Evolutionary conservation across 257 asterid species (phyloP).

Genomic region (Echium plantagineum): DNA sequence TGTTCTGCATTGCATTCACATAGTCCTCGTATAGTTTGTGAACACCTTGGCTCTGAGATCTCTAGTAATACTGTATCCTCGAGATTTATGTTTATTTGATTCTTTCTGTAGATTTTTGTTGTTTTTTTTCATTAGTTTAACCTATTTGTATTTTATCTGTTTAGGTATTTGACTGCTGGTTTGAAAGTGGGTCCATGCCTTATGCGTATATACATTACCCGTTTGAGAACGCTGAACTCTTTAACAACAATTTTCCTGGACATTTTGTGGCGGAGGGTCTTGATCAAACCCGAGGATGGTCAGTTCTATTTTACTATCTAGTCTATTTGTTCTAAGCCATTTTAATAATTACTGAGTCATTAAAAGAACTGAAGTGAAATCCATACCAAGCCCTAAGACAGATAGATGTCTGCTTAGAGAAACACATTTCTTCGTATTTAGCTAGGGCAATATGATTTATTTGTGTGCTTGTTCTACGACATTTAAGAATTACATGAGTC

Average conservation of each 20-base stretch:
- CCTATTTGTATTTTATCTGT: neutral
- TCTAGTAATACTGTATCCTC: neutral
- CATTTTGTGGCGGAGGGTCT: slow-evolving; percentile 99
- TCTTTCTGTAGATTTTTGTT: neutral
- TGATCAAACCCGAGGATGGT: slow-evolving; percentile 99
- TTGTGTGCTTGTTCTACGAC: too few species aligned
- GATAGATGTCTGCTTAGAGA: neutral
- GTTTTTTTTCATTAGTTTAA: neutral
- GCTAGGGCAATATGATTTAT: neutral
- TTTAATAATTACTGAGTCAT: neutral
- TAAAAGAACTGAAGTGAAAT: neutral
- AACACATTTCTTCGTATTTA: neutral
- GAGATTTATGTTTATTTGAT: neutral
- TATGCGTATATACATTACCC: slow-evolving; percentile 97
- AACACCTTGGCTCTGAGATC: neutral
- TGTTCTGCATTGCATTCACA: neutral
- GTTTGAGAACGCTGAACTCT: slow-evolving; percentile 77
- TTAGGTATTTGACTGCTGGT: slow-evolving; percentile 93
- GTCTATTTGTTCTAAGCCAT: neutral
- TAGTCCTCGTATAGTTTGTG: neutral
- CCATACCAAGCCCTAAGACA: neutral
- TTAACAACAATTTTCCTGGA: slow-evolving; percentile 92
- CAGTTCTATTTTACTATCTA: slow-evolving; percentile 1
- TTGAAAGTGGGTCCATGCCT: slow-evolving; percentile 99
- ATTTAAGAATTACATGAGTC: neutral